Evolutionary conservation across 2,329 filamentous ascomycete genomes (phyloP).

Genomic region (Aspergillus sergii): DNA sequence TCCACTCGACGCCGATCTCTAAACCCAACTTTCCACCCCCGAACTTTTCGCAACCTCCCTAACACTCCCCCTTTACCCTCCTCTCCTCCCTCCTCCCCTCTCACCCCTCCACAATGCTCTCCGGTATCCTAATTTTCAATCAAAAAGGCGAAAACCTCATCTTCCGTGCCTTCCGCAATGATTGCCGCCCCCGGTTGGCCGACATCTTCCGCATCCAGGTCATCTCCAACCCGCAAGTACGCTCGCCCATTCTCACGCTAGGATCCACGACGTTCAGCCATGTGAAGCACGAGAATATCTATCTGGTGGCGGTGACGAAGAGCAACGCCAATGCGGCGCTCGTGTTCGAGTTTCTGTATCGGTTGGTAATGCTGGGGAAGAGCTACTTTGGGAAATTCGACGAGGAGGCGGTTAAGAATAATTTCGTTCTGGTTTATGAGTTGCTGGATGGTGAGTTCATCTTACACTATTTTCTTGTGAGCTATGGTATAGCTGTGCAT

Average conservation of each 20-base stretch:
- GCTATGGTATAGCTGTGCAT: not conserved
- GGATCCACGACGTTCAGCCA: conserved; percentile 99
- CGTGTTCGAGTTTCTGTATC: conserved; percentile 97
- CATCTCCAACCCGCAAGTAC: conserved; percentile 96
- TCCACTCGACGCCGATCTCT: conserved; percentile 6
- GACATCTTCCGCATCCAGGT: conserved; percentile 99
- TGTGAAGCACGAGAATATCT: conserved; percentile 99
- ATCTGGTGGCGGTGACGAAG: conserved; percentile 95
- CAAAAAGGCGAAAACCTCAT: conserved; percentile 99
- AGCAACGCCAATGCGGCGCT: conserved; percentile 98
- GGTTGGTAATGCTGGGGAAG: conserved; percentile 84
- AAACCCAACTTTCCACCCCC: conserved; percentile 4
- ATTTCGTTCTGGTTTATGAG: conserved; percentile 98
- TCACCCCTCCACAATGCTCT: conserved; percentile 68
- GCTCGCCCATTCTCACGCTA: conserved; percentile 94
- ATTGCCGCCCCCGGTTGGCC: conserved; percentile 94
- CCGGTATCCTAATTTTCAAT: conserved; percentile 96
- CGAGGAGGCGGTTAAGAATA: conserved; percentile 99
- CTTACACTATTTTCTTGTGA: not conserved
- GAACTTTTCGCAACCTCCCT: conserved; percentile 9
- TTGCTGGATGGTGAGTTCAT: conserved; percentile 74
- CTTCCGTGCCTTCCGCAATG: conserved; percentile 97
- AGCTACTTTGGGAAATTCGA: conserved; percentile 99
- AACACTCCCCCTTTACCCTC: conserved; percentile 9
- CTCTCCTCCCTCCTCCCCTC: conserved; percentile 12